These are phyloP conservation scores for Gaeumannomyces tritici DNA, from an alignment of 2,329 filamentous ascomycete species.

Conservation along the genomic window DNA sequence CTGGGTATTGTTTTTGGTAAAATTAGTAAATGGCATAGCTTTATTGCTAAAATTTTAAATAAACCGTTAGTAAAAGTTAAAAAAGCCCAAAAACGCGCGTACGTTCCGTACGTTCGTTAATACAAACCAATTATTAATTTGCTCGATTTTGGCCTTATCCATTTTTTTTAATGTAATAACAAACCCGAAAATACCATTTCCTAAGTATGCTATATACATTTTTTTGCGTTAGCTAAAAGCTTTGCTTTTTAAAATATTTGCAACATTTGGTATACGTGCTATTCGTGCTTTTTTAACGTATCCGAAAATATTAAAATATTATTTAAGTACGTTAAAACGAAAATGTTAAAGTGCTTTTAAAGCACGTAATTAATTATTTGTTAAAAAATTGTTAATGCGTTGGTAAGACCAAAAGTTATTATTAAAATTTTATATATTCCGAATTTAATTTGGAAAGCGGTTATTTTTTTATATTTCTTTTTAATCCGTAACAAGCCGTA, in stretches of 20 bases:
- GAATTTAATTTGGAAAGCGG: too few relatives aligned
- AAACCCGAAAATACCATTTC: background rate
- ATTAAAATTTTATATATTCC: too few relatives aligned
- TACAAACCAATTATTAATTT: background rate
- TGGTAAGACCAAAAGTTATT: too few relatives aligned
- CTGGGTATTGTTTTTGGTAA: constrained; percentile 11
- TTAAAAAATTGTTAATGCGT: too few relatives aligned
- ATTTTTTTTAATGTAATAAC: background rate
- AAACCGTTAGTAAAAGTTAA: constrained; percentile 22
- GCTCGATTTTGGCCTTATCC: background rate
- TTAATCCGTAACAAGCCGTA: too few relatives aligned
- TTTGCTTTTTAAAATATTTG: background rate
- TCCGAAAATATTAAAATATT: background rate
- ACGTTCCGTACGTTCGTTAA: constrained; percentile 10
- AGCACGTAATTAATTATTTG: too few relatives aligned
- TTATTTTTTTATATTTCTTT: too few relatives aligned
- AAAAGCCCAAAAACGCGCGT: constrained; percentile 17
- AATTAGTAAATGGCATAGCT: constrained; percentile 10
- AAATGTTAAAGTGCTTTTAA: background rate
- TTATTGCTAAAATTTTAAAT: constrained; percentile 16
- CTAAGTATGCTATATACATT: background rate
- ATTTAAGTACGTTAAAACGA: background rate
- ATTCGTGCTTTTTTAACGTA: background rate
- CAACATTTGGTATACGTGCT: background rate
- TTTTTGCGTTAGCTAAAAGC: background rate